A percentile compares a stretch with the other conserved stretches of the same genome.
Conservation (phyloP, 2,329 filamentous ascomycete species). For the Phaeosphaeria sp. region DNA sequence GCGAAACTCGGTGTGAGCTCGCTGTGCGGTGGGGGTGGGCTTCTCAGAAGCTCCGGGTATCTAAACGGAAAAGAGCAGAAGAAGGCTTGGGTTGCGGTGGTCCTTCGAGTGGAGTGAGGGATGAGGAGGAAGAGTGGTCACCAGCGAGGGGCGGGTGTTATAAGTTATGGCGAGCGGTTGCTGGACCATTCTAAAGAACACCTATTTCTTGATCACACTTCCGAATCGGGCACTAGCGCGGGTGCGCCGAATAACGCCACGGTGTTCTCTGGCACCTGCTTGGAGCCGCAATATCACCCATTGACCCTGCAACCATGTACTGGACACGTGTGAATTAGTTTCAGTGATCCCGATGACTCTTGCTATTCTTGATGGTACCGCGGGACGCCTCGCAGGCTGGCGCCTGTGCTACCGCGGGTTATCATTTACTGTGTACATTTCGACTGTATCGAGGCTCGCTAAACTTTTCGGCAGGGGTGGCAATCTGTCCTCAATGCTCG, state of each 20-base stretch:
- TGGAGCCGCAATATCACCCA: constrained; percentile 39
- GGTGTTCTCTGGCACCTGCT: constrained; percentile 27
- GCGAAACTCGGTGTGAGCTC: constrained; percentile 34
- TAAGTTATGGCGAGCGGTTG: constrained; percentile 27
- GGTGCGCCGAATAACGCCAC: constrained; percentile 17
- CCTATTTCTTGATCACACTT: constrained; percentile 33
- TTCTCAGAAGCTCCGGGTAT: constrained; percentile 36
- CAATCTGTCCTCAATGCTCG: not conserved
- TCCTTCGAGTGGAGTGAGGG: constrained; percentile 20
- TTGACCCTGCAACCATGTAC: constrained; percentile 32
- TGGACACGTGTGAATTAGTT: constrained; percentile 36
- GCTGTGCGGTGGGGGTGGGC: constrained; percentile 29
- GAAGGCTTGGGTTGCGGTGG: constrained; percentile 25
- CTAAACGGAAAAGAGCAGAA: constrained; percentile 30
- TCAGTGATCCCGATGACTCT: not conserved
- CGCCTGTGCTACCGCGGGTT: not conserved
- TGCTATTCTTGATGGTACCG: not conserved
- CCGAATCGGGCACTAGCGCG: constrained; percentile 26
- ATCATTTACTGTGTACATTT: too few species aligned
- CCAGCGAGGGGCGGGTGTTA: constrained; percentile 35
- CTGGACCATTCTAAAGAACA: constrained; percentile 40
- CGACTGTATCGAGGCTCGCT: not conserved
- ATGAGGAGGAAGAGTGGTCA: constrained; percentile 25
- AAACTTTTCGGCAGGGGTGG: not conserved
- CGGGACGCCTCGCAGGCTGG: not conserved